phyloP scores from a whole-genome alignment of 805 yeast species.

The Yamadazyma philogaea region DNA sequence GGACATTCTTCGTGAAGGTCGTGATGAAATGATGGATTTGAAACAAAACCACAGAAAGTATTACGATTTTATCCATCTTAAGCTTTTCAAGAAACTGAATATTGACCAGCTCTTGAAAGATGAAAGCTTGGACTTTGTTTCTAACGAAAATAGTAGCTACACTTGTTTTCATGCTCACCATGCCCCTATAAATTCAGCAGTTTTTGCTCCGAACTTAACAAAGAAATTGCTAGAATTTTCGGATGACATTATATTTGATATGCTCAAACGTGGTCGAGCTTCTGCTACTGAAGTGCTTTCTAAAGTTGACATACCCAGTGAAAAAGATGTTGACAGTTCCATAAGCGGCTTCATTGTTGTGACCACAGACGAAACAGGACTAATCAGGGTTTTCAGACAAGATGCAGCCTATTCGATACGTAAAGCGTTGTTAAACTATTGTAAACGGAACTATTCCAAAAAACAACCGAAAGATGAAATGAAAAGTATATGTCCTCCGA shows the following conservation, averaged over 20 bases:
- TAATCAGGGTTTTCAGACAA: slow-evolving; percentile 73
- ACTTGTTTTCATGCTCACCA: slow-evolving; percentile 76
- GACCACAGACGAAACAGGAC: slow-evolving; percentile 72
- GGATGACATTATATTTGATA: slow-evolving; percentile 75
- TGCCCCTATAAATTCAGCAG: slow-evolving; percentile 67
- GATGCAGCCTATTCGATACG: slow-evolving; percentile 57
- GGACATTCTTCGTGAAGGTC: slow-evolving; percentile 34
- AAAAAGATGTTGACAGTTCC: slow-evolving; percentile 10
- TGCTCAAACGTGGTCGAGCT: slow-evolving; percentile 30
- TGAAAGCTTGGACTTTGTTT: slow-evolving; percentile 23
- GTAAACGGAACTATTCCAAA: slow-evolving; percentile 19
- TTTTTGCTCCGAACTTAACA: slow-evolving; percentile 73
- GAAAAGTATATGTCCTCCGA: not conserved
- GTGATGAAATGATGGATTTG: slow-evolving; percentile 30
- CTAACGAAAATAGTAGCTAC: slow-evolving; percentile 57
- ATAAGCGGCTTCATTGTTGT: slow-evolving; percentile 53
- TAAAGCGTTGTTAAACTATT: slow-evolving; percentile 19
- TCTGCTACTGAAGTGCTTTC: slow-evolving; percentile 7
- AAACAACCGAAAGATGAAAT: slow-evolving; percentile 6
- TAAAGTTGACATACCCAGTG: slow-evolving; percentile 6
- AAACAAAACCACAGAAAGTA: slow-evolving; percentile 27
- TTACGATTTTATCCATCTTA: slow-evolving; percentile 25
- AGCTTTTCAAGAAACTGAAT: slow-evolving; percentile 25
- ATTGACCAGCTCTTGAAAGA: slow-evolving; percentile 26
- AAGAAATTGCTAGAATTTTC: slow-evolving; percentile 63